Percentiles rank a stretch among this genome's conserved stretches.
Evolutionary conservation across 2,329 filamentous ascomycete species (phyloP).

Genomic region (Mollisiaceae sp.): DNA sequence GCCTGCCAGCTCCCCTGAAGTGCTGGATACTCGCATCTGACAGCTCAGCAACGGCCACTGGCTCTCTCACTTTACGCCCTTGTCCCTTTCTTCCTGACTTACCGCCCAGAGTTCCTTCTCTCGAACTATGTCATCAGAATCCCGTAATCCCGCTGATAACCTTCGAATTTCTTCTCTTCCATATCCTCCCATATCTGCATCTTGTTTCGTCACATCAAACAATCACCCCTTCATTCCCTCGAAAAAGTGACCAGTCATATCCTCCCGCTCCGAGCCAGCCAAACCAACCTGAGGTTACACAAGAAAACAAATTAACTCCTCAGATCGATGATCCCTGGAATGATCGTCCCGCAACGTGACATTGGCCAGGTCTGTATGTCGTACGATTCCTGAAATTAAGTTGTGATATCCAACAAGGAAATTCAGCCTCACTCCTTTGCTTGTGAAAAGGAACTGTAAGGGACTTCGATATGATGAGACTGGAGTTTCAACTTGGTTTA

Average conservation of each 20-base stretch:
- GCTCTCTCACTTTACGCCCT: neutral
- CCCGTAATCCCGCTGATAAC: neutral
- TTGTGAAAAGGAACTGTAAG: no score
- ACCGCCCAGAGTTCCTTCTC: no score
- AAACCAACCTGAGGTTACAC: slow-evolving; percentile 1
- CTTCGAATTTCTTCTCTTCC: neutral
- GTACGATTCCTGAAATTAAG: neutral
- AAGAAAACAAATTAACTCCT: slow-evolving; percentile 7
- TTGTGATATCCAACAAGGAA: neutral
- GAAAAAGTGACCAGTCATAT: neutral
- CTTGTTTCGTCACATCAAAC: neutral
- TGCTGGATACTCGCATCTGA: neutral
- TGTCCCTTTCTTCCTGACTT: neutral
- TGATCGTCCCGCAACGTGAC: neutral
- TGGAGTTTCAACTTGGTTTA: no score
- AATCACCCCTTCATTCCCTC: slow-evolving; percentile 4
- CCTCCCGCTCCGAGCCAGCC: neutral
- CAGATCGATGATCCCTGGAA: slow-evolving; percentile 3
- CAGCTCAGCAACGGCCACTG: neutral
- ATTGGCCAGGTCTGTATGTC: neutral
- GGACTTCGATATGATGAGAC: no score
- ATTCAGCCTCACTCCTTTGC: neutral
- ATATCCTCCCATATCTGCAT: neutral
- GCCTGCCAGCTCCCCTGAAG: neutral
- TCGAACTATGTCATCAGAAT: neutral